Evolutionary conservation across 176 grass and related monocot genomes (phyloP), one percentile per base, ranked within the genome.

Genomic region (Oryza meridionalis): DNA sequence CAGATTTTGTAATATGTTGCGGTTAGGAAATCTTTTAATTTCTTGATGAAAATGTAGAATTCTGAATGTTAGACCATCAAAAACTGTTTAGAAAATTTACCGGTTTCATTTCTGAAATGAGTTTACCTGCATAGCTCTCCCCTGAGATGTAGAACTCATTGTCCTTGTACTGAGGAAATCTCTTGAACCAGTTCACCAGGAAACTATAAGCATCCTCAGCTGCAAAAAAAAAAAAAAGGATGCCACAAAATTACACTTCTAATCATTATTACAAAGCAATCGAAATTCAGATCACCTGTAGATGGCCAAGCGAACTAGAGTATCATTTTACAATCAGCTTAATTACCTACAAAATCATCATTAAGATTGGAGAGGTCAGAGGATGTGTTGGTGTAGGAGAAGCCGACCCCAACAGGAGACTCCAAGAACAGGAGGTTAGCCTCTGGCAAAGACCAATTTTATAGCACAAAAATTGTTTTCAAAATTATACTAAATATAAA

Each of bases 391-490:
- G 92, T 92, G 77, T 97, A 97, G 44, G 92, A 97, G 80, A 94
- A 97, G 70, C 94, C 92, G 63, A 94, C 88, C 26, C 94, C 94
- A 69, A 81, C 75, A 42, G 92, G 94, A 15, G 90, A 97, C 69
- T 94, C 94, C 84, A 97, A 76, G 74, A 97, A 97, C 32, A 97
- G 81, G 58, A 97, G 82, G 85, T 97, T 94, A 68, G 89, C 90
- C 72, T 97, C 94, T 97, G 84, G 11, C n/a, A 73, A 73, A 50
- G 43, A 43, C 81, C 67, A 72, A 76, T 72, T 21, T n/a, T 19
- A 29, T 76, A 40, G 61, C 44, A 78, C 51, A 65, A 62, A 29
- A 22, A 0, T 2, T 21, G 6, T 4, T 15, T 85, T n/a, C 38
- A 84, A 3, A 49, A 37, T 67, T 62, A 0, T 83, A 21, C 61